Percentiles rank a stretch among this genome's conserved stretches.
Evolutionary conservation across 768 basidiomycete genomes (phyloP).

Genomic region (Auricularia auricula-judae): DNA sequence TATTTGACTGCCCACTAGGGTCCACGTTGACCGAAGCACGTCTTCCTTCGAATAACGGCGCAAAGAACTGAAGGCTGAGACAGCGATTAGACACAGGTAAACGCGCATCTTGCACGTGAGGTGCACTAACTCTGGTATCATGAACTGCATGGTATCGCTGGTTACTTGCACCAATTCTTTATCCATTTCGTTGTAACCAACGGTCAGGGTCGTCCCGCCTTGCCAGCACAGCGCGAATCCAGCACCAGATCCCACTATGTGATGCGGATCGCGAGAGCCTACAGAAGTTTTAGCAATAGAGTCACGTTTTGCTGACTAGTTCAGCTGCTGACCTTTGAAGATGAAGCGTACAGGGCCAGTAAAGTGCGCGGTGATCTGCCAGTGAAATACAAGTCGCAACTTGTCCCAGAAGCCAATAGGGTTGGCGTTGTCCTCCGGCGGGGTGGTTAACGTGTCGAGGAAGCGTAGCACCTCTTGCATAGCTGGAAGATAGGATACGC

Average conservation of each 20-base stretch:
- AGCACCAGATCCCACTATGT: slow-evolving; percentile 56
- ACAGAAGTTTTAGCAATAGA: no score
- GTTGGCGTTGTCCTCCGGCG: slow-evolving; percentile 73
- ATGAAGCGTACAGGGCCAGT: slow-evolving; percentile 62
- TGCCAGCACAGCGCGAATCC: slow-evolving; percentile 83
- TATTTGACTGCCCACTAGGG: no score
- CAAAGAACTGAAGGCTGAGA: not conserved
- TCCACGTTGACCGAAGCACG: no score
- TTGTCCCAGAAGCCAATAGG: slow-evolving; percentile 94
- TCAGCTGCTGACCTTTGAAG: slow-evolving; percentile 58
- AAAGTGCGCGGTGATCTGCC: slow-evolving; percentile 62
- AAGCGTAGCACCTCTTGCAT: slow-evolving; percentile 81
- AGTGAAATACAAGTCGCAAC: slow-evolving; percentile 73
- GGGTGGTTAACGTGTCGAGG: slow-evolving; percentile 67
- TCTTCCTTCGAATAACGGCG: not conserved
- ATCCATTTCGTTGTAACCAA: slow-evolving; percentile 62
- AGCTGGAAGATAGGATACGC: slow-evolving; percentile 74
- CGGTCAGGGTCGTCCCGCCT: slow-evolving; percentile 57
- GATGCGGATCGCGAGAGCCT: slow-evolving; percentile 81
- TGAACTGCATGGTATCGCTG: slow-evolving; percentile 70
- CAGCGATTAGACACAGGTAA: not conserved
- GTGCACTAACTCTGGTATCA: slow-evolving; percentile 67
- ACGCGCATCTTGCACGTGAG: not conserved
- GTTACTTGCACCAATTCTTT: slow-evolving; percentile 72
- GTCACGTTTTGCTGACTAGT: no score